Evolutionary conservation across 2,329 filamentous ascomycete genomes (phyloP), one percentile per base, ranked within the genome.

Genomic region (Fusarium pilosicola): DNA sequence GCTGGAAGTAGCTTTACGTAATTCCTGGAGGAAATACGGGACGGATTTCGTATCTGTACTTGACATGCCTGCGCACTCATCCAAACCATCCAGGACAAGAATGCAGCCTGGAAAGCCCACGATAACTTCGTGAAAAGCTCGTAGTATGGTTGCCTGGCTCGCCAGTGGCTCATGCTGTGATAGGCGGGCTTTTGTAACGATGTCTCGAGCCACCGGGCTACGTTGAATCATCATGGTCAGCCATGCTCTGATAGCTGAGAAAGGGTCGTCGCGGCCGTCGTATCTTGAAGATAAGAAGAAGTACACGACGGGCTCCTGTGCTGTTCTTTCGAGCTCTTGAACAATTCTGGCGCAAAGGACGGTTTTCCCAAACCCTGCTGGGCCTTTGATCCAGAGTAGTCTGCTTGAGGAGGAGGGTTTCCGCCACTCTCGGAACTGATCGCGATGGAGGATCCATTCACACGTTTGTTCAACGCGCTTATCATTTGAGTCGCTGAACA

Each of bases 221-320:
- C 61, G 41, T 1, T 57, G 59, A 0, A 74, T 57, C 12, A 81
- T 18, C 45, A 80, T 76, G 6, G 74, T 65, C 8, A 82, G 1
- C 62, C 62, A 65, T 0, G 57, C 45, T 22, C 64, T 3, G 4
- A 66, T 44, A 0, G 57, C 79, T 76, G 81, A 11, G 74, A 80
- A 46, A 73, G 72, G 18, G 77, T 56, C 7, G 68, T 77, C 36
- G 58, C 28, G 48, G 65, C 74, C 52, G 48, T 55, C 20, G 74
- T 77, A 24, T 75, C 80, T 63, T 0, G 49, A 57, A 0, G 81
- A 83, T 17, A 82, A 75, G 62, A 83, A 83, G 65, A 81, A 82
- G 32, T 80, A 71, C 1, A 75, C 79, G 2, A 80, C 34, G 0
- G 71, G 57, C 17, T 0, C 12, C 1, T 17, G 2, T n/a, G 22